Conservation (phyloP, 352 stramenopile species). For the Phytophthora syringae region DNA sequence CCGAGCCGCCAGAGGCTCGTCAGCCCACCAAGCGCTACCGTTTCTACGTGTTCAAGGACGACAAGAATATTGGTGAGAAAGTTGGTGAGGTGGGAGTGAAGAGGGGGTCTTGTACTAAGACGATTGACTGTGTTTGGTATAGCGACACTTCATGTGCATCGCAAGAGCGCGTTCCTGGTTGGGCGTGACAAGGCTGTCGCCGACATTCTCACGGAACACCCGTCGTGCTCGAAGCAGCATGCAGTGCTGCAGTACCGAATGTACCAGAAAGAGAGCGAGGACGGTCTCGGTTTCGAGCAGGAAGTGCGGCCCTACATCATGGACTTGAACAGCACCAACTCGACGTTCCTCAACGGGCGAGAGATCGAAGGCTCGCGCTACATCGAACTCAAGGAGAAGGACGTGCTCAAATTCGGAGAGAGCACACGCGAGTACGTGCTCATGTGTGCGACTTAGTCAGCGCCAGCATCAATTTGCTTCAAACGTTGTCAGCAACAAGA, state of each 20-base stretch:
- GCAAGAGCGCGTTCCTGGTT: conserved; percentile 95
- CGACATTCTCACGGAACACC: conserved; percentile 96
- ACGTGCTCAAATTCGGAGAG: conserved; percentile 96
- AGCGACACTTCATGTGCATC: conserved; percentile 95
- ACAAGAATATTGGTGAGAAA: conserved; percentile 77
- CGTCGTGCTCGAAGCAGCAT: conserved; percentile 97
- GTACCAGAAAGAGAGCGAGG: conserved; percentile 69
- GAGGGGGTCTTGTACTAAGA: too few relatives aligned
- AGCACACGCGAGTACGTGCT: conserved; percentile 99
- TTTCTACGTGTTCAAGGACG: conserved; percentile 98
- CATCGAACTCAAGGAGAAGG: conserved; percentile 95
- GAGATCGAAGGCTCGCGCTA: conserved; percentile 95
- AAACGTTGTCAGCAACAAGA: not conserved
- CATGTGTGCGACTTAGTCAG: conserved; percentile 65
- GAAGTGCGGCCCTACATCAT: conserved; percentile 96
- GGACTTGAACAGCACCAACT: conserved; percentile 98
- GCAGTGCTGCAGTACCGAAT: conserved; percentile 96
- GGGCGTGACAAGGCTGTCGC: conserved; percentile 94
- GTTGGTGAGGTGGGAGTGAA: too few relatives aligned
- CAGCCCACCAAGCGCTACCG: conserved; percentile 93
- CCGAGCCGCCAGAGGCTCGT: conserved; percentile 95
- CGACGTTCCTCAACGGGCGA: conserved; percentile 97
- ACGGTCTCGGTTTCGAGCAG: conserved; percentile 63
- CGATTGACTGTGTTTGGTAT: conserved; percentile 21
- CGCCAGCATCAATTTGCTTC: too few relatives aligned